Percentiles rank a stretch among this genome's conserved stretches.
phyloP scores from a whole-genome alignment of 2,329 filamentous ascomycete species.

The Ceratocystis cacaofunesta region DNA sequence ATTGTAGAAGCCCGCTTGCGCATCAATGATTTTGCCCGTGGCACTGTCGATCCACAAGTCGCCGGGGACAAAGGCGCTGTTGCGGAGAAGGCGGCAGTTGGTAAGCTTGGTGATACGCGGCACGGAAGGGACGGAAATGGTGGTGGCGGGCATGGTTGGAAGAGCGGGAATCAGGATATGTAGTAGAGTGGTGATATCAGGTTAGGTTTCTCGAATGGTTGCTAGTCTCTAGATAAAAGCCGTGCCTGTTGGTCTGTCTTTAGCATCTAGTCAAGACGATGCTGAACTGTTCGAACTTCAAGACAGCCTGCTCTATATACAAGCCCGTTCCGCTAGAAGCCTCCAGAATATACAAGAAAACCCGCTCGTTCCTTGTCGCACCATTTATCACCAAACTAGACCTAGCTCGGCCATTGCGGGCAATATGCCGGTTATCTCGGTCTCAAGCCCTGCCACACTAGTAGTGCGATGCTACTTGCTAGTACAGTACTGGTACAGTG shows the following conservation, averaged over 20 bases:
- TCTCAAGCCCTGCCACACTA: background rate
- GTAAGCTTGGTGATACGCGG: slow-evolving; percentile 67
- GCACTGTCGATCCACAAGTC: slow-evolving; percentile 81
- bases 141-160: background rate
- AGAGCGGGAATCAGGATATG: background rate
- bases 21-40: slow-evolving; percentile 68
- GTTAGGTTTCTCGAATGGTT: too few relatives aligned
- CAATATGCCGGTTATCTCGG: background rate
- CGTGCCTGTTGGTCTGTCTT: too few relatives aligned
- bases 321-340: too few relatives aligned
- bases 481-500: too few relatives aligned
- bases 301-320: too few relatives aligned
- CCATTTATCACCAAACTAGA: background rate
- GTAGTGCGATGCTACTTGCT: too few relatives aligned
- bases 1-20: slow-evolving; percentile 52
- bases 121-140: background rate
- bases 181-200: too few relatives aligned
- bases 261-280: too few relatives aligned
- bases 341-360: background rate
- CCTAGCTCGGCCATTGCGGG: background rate
- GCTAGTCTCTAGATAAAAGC: too few relatives aligned
- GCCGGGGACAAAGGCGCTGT: slow-evolving; percentile 50
- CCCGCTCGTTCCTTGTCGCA: background rate
- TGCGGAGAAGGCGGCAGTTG: slow-evolving; percentile 66
- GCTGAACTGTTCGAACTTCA: too few relatives aligned